Conservation (phyloP, 805 yeast species). For the Tetrapisispora namnaoensis region DNA sequence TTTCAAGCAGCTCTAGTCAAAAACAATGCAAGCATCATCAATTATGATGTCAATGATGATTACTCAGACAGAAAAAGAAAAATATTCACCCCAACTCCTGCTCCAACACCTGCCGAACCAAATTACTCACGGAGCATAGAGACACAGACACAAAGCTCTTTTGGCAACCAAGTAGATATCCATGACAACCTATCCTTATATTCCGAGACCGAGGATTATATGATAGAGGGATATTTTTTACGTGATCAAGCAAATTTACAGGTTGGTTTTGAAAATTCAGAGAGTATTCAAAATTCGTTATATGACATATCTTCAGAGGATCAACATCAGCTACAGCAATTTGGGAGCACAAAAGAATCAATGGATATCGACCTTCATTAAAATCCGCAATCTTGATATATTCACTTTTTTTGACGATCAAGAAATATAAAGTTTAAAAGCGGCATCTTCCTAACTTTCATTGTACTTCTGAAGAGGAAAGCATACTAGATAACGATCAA, state of each 20-base stretch:
- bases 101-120: conserved; percentile 1
- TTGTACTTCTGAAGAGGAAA: background rate
- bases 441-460: too few relatives aligned
- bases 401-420: background rate
- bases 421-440: too few relatives aligned
- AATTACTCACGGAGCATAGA: background rate
- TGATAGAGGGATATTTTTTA: conserved; percentile 17
- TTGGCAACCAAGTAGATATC: background rate
- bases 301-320: conserved; percentile 20
- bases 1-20: background rate
- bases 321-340: background rate
- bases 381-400: background rate
- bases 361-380: background rate
- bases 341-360: background rate
- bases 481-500: background rate
- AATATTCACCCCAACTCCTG: conserved; percentile 2
- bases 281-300: conserved; percentile 13
- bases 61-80: conserved; percentile 1
- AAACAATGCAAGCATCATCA: background rate
- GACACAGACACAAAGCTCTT: background rate
- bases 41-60: background rate
- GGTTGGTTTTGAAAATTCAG: background rate
- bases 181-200: conserved; percentile 5
- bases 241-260: background rate
- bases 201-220: conserved; percentile 23